Base-by-base conservation (phyloP, 2,329 filamentous ascomycete genomes). In the Ceratocystis albifundus region DNA sequence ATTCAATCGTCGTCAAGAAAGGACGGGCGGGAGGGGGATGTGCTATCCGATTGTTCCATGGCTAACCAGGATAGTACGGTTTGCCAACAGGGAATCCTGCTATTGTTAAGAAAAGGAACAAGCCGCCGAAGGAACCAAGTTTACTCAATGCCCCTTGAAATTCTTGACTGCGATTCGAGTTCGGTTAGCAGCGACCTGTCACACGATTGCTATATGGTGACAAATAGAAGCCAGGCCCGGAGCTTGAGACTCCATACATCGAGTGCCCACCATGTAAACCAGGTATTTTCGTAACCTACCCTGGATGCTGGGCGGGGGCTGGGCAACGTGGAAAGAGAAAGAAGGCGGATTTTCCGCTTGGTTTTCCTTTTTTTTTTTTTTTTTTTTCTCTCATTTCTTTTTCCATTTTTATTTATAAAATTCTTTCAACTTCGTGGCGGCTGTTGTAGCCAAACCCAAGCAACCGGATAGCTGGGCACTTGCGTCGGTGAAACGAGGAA, bases 161-260 rank as follows among this genome's bases (percentile, higher is more conserved):
- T 59, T 32, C 25, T 57, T 17, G 25, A 59, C 25, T 3, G 32
- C 53, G 32, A 59, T 59, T 15, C 15, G 32, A 36, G 22, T 20
- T 59, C 53, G 53, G 53, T 25, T 59, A 59, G 28, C 32, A 59
- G 53, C 53, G 53, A 59, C 53, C 53, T 59, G 53, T 36, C 36
- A 59, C 53, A 59, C 53, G 53, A n/a, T 59, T 30, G 25, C 25
- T 10, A 59, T 36, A 17, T 32, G 53, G 53, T 36, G 53, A 30
- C 53, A 59, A 59, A 59, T 30, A 59, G 25, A 25, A 25, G 20
- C 48, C 20, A 15, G 48, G 7, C 20, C 20, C 25, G 32, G 32
- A 36, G 32, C 2, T 32, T 36, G 32, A 36, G 10, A 10, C 32
- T 36, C 32, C 32, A 36, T 36, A 36, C 32, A 36, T 36, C 32